Percentiles rank a stretch among this genome's conserved stretches.
Conservation (phyloP, 129 eudicot species). For the Apium graveolens region DNA sequence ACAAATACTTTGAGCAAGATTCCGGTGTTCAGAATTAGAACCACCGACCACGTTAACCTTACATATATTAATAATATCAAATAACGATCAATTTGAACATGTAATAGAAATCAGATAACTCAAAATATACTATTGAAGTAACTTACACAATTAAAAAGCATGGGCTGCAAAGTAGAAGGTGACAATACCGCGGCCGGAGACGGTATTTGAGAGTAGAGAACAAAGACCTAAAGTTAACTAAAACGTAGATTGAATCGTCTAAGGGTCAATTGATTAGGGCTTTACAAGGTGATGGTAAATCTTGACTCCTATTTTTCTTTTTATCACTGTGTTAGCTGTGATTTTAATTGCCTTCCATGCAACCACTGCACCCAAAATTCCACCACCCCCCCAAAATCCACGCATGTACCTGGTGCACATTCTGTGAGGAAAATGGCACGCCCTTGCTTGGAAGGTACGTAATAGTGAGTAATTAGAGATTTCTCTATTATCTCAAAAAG, state of each 20-base stretch:
- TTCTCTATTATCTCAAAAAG: neutral
- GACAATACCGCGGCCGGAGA: neutral
- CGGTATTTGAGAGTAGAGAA: neutral
- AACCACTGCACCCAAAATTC: neutral
- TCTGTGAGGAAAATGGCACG: neutral
- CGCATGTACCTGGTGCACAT: neutral
- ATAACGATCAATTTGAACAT: neutral
- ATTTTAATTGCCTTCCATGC: no score
- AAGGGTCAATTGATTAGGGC: no score
- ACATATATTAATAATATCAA: neutral
- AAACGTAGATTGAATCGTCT: neutral
- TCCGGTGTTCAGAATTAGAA: neutral
- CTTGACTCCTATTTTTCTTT: neutral
- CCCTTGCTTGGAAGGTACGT: neutral
- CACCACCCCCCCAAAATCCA: neutral
- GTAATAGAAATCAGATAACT: neutral
- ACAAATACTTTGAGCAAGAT: neutral
- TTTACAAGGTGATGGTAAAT: no score
- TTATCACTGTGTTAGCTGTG: neutral
- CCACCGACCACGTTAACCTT: neutral
- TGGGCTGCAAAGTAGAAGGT: neutral
- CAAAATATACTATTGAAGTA: neutral
- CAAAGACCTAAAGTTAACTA: neutral
- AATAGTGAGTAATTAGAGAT: neutral
- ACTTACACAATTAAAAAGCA: neutral